Evolutionary conservation across 2,329 filamentous ascomycete species (phyloP).

Genomic region (Leptographium lundbergii): DNA sequence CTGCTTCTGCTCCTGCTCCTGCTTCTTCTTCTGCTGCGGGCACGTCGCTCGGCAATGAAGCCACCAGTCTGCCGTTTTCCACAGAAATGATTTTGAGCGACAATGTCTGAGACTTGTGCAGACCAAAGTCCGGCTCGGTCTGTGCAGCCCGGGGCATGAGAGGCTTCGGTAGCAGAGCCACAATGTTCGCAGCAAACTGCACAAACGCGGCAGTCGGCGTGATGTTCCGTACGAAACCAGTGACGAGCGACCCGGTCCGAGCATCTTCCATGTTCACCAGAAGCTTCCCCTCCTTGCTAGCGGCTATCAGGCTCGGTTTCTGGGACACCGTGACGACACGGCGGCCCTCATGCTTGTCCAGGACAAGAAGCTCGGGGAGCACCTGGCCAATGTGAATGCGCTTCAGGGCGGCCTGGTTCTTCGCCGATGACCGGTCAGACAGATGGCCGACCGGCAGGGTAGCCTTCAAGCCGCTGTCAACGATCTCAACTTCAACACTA

Average conservation of each 20-base stretch:
- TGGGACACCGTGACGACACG: slow-evolving; percentile 65
- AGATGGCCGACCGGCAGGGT: slow-evolving; percentile 67
- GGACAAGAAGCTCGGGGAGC: slow-evolving; percentile 65
- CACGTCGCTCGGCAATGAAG: slow-evolving; percentile 35
- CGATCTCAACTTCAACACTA: slow-evolving; percentile 64
- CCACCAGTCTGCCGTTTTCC: slow-evolving; percentile 58
- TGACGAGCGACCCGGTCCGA: slow-evolving; percentile 52
- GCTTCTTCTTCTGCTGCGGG: slow-evolving; percentile 15
- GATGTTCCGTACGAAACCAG: slow-evolving; percentile 77
- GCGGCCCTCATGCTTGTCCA: slow-evolving; percentile 74
- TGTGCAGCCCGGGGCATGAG: slow-evolving; percentile 61
- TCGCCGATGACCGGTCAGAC: slow-evolving; percentile 70
- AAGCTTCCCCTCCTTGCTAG: slow-evolving; percentile 57
- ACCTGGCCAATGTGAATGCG: slow-evolving; percentile 76
- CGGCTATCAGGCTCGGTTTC: slow-evolving; percentile 72
- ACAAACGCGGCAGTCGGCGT: slow-evolving; percentile 73
- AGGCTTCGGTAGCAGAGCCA: slow-evolving; percentile 67
- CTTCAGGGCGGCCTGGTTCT: slow-evolving; percentile 64
- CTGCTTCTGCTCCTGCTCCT: neutral
- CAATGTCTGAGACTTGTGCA: slow-evolving; percentile 65
- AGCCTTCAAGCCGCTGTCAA: slow-evolving; percentile 62
- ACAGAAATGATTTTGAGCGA: slow-evolving; percentile 59
- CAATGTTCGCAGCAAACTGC: slow-evolving; percentile 69
- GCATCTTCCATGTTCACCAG: slow-evolving; percentile 61
- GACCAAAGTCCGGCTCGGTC: slow-evolving; percentile 57